Conservation (phyloP, 345 rosid species). For the Eucalyptus polybractea region DNA sequence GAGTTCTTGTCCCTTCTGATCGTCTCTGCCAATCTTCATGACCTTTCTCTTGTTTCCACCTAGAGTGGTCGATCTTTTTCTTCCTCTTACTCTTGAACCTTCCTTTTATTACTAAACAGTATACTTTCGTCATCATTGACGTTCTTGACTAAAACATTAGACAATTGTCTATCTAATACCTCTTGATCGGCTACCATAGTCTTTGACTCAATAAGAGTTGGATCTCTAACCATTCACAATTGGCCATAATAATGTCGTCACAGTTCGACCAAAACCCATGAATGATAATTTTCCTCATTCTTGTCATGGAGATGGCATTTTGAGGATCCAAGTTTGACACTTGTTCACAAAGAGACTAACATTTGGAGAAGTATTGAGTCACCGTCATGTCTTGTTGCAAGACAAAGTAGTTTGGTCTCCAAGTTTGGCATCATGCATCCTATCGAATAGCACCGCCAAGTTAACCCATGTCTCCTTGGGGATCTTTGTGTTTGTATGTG, state of each 20-base stretch:
- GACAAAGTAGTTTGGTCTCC: not conserved
- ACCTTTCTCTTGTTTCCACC: not conserved
- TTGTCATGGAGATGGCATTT: not conserved
- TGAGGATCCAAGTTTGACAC: not conserved
- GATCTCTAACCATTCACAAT: not conserved
- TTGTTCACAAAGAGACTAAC: not conserved
- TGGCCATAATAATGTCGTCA: not conserved
- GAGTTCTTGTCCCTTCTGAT: not conserved
- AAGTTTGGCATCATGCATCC: not conserved
- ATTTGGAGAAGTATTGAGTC: not conserved
- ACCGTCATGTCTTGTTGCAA: not conserved
- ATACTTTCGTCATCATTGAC: not conserved
- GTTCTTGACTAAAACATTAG: not conserved
- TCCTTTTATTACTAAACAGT: not conserved
- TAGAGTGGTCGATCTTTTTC: not conserved
- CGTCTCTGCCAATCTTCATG: not conserved
- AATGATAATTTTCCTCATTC: not conserved
- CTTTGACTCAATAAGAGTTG: not conserved
- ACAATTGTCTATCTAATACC: not conserved
- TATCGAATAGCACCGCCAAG: not conserved
- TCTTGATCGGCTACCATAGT: not conserved
- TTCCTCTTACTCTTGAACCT: not conserved
- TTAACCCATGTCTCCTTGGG: not conserved
- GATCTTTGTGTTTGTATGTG: not conserved
- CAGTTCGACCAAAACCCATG: not conserved